Evolutionary conservation across 2,329 filamentous ascomycete species (phyloP).

Genomic region (Thermoascus crustaceus): DNA sequence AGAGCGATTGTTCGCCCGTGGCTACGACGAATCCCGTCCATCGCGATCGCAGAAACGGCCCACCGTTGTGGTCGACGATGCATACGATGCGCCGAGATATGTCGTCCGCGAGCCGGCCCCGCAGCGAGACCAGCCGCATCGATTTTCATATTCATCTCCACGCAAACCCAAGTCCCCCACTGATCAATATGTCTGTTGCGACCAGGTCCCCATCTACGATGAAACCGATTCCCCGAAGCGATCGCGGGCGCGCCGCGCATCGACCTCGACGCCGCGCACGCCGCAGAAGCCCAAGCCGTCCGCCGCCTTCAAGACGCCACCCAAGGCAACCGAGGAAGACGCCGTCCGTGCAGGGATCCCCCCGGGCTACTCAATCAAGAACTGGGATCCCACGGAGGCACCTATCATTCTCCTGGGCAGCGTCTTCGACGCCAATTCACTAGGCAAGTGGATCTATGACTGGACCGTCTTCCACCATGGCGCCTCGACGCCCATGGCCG

Average conservation of each 20-base stretch:
- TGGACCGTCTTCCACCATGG: conserved; percentile 93
- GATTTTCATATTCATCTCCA: conserved; percentile 26
- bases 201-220: conserved; percentile 49
- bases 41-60: conserved; percentile 41
- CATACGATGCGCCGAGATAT: conserved; percentile 40
- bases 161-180: conserved; percentile 37
- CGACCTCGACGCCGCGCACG: conserved; percentile 43
- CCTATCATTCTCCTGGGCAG: conserved; percentile 91
- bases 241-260: conserved; percentile 47
- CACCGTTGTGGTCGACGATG: conserved; percentile 51
- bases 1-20: conserved; percentile 19
- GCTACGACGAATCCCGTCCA: conserved; percentile 25
- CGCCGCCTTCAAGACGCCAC: conserved; percentile 29
- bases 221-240: conserved; percentile 43
- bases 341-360: conserved; percentile 63
- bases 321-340: conserved; percentile 57
- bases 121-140: conserved; percentile 18
- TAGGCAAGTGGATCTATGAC: conserved; percentile 99
- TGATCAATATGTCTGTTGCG: conserved; percentile 45
- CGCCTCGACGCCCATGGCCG: conserved; percentile 71
- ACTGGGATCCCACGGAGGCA: conserved; percentile 92
- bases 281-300: conserved; percentile 35
- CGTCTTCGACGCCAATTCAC: conserved; percentile 93
- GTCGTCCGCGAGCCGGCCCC: conserved; percentile 39
- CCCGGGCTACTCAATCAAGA: conserved; percentile 86